These are phyloP conservation scores for Mycotypha africana DNA, from an alignment of 371 early-diverging fungal genomes.

Conservation along the genomic window DNA sequence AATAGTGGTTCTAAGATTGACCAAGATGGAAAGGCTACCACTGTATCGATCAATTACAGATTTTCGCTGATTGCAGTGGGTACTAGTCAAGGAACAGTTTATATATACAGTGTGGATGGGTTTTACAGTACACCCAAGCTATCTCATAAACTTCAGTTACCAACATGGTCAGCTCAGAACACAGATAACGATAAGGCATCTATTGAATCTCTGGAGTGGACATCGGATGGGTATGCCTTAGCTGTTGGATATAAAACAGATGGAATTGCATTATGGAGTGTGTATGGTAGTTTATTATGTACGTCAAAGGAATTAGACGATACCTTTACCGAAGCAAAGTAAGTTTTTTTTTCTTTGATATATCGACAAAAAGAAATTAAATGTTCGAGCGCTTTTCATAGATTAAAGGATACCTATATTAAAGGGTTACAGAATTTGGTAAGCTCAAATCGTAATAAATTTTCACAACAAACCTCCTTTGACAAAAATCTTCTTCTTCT, in stretches of 20 bases:
- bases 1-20: no score
- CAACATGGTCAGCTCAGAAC: constrained; percentile 12
- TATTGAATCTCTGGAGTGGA: constrained; percentile 57
- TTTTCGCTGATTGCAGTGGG: constrained; percentile 46
- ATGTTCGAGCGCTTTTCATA: background rate
- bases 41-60: constrained; percentile 37
- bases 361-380: no score
- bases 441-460: no score
- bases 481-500: background rate
- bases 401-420: constrained; percentile 52
- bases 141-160: constrained; percentile 25
- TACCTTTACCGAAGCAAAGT: constrained; percentile 15
- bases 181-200: background rate
- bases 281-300: constrained; percentile 68
- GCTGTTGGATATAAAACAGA: constrained; percentile 62
- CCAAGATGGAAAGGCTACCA: constrained; percentile 20
- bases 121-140: constrained; percentile 24
- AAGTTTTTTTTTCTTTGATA: background rate
- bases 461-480: no score
- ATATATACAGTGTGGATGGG: constrained; percentile 34
- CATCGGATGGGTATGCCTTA: constrained; percentile 70
- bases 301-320: constrained; percentile 44
- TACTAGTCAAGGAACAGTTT: constrained; percentile 31
- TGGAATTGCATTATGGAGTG: constrained; percentile 75
- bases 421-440: constrained; percentile 57